phyloP scores from a whole-genome alignment of 441 rosid genomes.

The Euphorbia schlechtendalii region DNA sequence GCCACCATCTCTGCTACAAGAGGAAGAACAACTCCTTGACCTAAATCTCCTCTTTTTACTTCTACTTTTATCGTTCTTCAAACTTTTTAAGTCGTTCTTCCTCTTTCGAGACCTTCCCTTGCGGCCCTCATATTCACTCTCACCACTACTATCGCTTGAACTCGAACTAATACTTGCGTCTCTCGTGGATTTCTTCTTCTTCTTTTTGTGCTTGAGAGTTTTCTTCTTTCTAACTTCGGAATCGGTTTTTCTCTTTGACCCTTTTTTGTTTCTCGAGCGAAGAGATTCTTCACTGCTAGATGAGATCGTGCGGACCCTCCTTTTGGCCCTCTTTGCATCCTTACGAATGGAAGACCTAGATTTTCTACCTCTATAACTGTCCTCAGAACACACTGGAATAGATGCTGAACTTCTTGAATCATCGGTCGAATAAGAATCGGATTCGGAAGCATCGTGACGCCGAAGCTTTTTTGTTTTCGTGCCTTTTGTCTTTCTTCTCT shows the following conservation, averaged over 20 bases:
- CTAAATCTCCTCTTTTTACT: slow-evolving; percentile 26
- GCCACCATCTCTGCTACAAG: slow-evolving; percentile 23
- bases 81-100: slow-evolving; percentile 18
- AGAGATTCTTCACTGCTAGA: slow-evolving; percentile 38
- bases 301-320: slow-evolving; percentile 37
- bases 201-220: slow-evolving; percentile 14
- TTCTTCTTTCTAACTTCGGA: slow-evolving; percentile 22
- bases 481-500: slow-evolving; percentile 43
- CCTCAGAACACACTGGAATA: slow-evolving; percentile 44
- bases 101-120: slow-evolving; percentile 29
- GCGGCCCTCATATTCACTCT: slow-evolving; percentile 36
- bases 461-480: slow-evolving; percentile 44
- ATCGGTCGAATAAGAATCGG: slow-evolving; percentile 36
- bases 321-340: slow-evolving; percentile 39
- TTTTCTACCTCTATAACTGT: slow-evolving; percentile 36
- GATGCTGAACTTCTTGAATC: slow-evolving; percentile 38
- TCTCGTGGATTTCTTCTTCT: slow-evolving; percentile 33
- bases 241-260: slow-evolving; percentile 33
- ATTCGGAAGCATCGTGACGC: slow-evolving; percentile 30
- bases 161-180: slow-evolving; percentile 33
- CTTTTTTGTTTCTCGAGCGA: slow-evolving; percentile 29
- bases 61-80: slow-evolving; percentile 21
- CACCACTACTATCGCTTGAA: slow-evolving; percentile 23
- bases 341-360: slow-evolving; percentile 34
- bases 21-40: slow-evolving; percentile 36